Evolutionary conservation across 805 yeast genomes (phyloP).

Genomic region (Candida ponderosae): DNA sequence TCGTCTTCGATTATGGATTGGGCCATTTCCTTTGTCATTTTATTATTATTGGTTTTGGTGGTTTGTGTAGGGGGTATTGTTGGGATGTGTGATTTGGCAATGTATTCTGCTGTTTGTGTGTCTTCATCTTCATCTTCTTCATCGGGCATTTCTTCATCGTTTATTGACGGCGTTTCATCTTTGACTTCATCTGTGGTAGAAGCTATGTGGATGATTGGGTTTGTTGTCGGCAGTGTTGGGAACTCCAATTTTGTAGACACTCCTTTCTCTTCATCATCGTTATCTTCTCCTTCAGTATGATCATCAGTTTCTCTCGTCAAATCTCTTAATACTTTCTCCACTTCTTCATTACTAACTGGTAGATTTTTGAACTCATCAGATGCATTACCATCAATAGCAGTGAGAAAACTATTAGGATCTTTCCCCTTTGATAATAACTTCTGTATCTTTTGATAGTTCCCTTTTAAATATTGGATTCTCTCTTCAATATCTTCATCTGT

Average conservation of each 20-base stretch:
- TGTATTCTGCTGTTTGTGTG: not conserved
- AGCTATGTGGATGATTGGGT: no score
- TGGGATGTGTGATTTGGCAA: not conserved
- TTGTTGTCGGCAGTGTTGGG: not conserved
- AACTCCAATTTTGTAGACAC: not conserved
- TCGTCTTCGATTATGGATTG: constrained; percentile 23
- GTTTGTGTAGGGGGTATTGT: not conserved
- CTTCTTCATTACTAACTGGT: constrained; percentile 6
- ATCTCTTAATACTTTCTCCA: constrained; percentile 2
- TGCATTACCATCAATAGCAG: not conserved
- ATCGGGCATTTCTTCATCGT: not conserved
- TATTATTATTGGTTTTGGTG: not conserved
- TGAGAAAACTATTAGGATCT: constrained; percentile 1
- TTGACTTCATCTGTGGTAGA: not conserved
- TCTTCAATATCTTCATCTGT: constrained; percentile 7
- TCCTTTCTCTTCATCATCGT: constrained; percentile 2
- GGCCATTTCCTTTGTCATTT: constrained; percentile 11
- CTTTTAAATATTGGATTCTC: constrained; percentile 5
- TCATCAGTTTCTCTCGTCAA: constrained; percentile 5
- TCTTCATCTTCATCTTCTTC: not conserved
- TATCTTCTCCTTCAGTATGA: not conserved
- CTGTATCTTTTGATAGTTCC: constrained; percentile 1
- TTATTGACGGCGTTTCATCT: no score
- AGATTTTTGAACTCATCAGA: not conserved
- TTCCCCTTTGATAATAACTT: constrained; percentile 2